These are phyloP conservation scores for Panicum virgatum DNA, from an alignment of 202 grass and related monocot species.

Conservation along the genomic window DNA sequence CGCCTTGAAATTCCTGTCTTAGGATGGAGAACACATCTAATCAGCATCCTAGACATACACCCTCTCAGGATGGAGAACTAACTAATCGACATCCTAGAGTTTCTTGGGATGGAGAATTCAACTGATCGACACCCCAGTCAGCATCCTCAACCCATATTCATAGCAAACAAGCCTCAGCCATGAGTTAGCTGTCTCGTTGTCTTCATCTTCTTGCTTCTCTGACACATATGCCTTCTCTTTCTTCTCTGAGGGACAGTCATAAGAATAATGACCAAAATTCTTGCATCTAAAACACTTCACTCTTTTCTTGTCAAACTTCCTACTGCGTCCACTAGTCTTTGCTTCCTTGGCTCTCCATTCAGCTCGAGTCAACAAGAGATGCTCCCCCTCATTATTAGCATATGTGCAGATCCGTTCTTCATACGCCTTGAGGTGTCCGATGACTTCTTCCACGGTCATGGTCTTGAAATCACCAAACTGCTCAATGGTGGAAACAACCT, in stretches of 20 bases:
- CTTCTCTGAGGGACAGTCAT: background rate
- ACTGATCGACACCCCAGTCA: background rate
- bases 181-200: background rate
- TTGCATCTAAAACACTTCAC: background rate
- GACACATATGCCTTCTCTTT: background rate
- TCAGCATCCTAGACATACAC: background rate
- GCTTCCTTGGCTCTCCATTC: background rate
- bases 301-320: background rate
- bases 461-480: background rate
- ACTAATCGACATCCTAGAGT: too few relatives aligned
- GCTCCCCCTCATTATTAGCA: background rate
- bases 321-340: too few relatives aligned
- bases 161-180: background rate
- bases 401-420: background rate
- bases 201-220: background rate
- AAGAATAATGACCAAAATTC: background rate
- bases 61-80: too few relatives aligned
- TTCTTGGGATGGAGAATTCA: too few relatives aligned
- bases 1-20: background rate
- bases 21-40: background rate
- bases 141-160: background rate
- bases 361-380: background rate
- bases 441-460: background rate
- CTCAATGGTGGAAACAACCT: background rate
- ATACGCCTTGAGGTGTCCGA: background rate